Conservation (phyloP, 225 moss, liverwort and hornwort genomes). For the Polytrichum commune region DNA sequence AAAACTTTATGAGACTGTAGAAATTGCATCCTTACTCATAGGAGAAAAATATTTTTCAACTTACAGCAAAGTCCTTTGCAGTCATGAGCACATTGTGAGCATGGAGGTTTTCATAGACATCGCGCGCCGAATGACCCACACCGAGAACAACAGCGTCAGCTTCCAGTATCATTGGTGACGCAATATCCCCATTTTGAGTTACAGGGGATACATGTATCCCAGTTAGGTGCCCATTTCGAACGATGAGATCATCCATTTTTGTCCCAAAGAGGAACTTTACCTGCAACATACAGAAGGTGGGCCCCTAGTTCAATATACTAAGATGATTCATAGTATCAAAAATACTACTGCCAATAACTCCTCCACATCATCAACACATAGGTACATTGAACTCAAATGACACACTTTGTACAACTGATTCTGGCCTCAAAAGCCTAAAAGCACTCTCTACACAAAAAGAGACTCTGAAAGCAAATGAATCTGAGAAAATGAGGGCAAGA, state of each 20-base stretch:
- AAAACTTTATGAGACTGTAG: background rate
- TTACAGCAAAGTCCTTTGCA: conserved; percentile 87
- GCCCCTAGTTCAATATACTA: too few relatives aligned
- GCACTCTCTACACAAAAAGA: too few relatives aligned
- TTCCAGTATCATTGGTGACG: conserved; percentile 36
- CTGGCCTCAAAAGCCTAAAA: too few relatives aligned
- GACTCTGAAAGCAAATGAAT: too few relatives aligned
- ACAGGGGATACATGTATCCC: conserved; percentile 67
- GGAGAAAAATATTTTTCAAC: conserved; percentile 6
- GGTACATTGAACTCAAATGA: too few relatives aligned
- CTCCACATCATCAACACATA: too few relatives aligned
- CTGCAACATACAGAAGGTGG: conserved; percentile 26
- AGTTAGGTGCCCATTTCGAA: conserved; percentile 64
- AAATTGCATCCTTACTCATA: background rate
- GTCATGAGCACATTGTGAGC: conserved; percentile 80
- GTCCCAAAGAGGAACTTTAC: conserved; percentile 88
- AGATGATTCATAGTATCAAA: too few relatives aligned
- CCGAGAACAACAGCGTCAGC: conserved; percentile 91
- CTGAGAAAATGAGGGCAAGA: too few relatives aligned
- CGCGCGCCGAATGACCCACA: conserved; percentile 96
- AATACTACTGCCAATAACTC: too few relatives aligned
- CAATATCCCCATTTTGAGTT: conserved; percentile 17
- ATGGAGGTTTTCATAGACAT: conserved; percentile 76
- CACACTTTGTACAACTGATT: too few relatives aligned
- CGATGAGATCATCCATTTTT: conserved; percentile 81